Base-by-base conservation (phyloP, 495 filamentous ascomycete species). In the Xylaria bambusicola region DNA sequence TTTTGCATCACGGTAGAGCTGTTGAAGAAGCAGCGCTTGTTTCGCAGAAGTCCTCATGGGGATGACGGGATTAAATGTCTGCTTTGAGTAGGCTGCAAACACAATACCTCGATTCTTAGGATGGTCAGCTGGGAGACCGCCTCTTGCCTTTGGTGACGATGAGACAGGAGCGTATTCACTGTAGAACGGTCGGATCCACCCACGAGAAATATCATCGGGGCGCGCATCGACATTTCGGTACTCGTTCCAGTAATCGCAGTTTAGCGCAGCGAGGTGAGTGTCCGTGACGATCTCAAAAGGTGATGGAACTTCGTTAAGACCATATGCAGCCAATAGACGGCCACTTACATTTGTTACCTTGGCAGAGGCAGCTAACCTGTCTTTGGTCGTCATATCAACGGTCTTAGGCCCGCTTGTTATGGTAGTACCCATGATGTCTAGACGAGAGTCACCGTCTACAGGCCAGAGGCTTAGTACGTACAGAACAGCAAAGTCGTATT, bases 281-380 rank as follows among this genome's bases (percentile, higher is more conserved):
- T 70, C 65, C 1, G 62, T 65, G 7, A 65, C 70, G 24, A 77
- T 72, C 44, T 67, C 66, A 62, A 77, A 76, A 10, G 75, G 75
- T 1, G 59, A 71, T 41, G 38, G 52, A 49, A 74, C 56, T 8
- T 66, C 62, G 3, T 56, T 59, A 1, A 77, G 63, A 10, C 75
- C 75, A 50, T 73, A 71, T 1, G 75, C 75, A 17, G 75, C 75
- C 20, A 76, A 62, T 9, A 77, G 56, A 9, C 75, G 71, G 20
- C 75, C 75, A 4, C 58, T 72, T 51, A 74, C 31, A 9, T 49
- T 38, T 1, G 59, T 40, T 20, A 13, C 7, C 29, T 20, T 53
- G 0, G 38, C 12, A 4, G 38, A 35, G 15, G 42, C 29, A 6
- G 15, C 38, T 45, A 36, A 33, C n/a, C n/a, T 23, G 15, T 45